Base-by-base conservation (phyloP, 495 filamentous ascomycete genomes). In the Xylona heveae region DNA sequence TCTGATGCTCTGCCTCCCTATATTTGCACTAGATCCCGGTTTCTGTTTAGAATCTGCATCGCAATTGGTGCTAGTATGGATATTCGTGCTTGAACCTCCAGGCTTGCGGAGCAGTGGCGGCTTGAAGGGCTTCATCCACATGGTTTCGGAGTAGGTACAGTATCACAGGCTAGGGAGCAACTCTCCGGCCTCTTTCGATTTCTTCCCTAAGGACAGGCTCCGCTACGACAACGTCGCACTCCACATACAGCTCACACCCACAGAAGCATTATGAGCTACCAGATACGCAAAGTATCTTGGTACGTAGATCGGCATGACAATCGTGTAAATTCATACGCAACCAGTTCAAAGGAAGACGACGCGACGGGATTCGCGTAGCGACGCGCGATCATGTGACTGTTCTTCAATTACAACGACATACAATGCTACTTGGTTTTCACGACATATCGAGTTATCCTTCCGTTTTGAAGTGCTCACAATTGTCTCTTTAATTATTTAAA, bases 121-220 rank as follows among this genome's bases (percentile, higher is more conserved):
- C 31, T 26, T 20, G 31, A 33, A 33, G 2, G 31, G 2, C 19
- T 33, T 33, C 3, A 13, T 24, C 7, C 19, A 29, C 31, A 33
- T 33, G 19, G 28, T 30, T n/a, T n/a, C n/a, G n/a, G n/a, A n/a
- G n/a, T n/a, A n/a, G n/a, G n/a, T n/a, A n/a, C n/a, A n/a, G n/a
- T n/a, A n/a, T n/a, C n/a, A n/a, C n/a, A n/a, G n/a, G n/a, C n/a
- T n/a, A n/a, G n/a, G n/a, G n/a, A n/a, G n/a, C n/a, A n/a, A n/a
- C n/a, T n/a, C n/a, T n/a, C n/a, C n/a, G n/a, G n/a, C n/a, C n/a
- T n/a, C n/a, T n/a, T n/a, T n/a, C n/a, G n/a, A n/a, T n/a, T n/a
- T n/a, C n/a, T n/a, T n/a, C n/a, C n/a, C n/a, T n/a, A n/a, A n/a
- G n/a, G n/a, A n/a, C n/a, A n/a, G n/a, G n/a, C n/a, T n/a, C n/a